These are phyloP conservation scores for Angomonas ambiguus DNA, from an alignment of 208 protist species.

Conservation along the genomic window DNA sequence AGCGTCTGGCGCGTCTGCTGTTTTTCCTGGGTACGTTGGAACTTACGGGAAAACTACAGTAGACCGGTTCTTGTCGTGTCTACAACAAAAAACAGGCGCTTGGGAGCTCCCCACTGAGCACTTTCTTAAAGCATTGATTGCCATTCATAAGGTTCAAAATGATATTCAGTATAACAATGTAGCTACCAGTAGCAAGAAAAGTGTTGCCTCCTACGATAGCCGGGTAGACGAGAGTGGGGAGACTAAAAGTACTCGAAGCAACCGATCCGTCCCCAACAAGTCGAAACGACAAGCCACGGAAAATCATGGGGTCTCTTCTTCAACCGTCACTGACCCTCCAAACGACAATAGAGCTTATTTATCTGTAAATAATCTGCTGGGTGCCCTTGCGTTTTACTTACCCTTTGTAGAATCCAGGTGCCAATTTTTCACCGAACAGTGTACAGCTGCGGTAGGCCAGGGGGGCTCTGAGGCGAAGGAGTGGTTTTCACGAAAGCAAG, in stretches of 20 bases:
- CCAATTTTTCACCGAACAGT: not conserved
- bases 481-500: not conserved
- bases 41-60: constrained; percentile 20
- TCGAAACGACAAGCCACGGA: not conserved
- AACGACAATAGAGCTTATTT: constrained; percentile 11
- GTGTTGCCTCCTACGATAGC: not conserved
- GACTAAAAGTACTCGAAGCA: not conserved
- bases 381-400: constrained; percentile 32
- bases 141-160: not conserved
- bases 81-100: constrained; percentile 28
- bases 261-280: not conserved
- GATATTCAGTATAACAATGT: not conserved
- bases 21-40: constrained; percentile 20
- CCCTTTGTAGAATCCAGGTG: constrained; percentile 43
- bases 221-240: not conserved
- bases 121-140: constrained; percentile 16
- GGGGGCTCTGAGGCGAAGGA: not conserved
- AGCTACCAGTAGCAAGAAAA: not conserved
- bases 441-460: not conserved
- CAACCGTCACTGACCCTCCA: not conserved
- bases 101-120: constrained; percentile 20
- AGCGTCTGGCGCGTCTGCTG: not conserved
- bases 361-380: constrained; percentile 27
- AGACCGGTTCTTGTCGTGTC: constrained; percentile 23
- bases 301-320: not conserved